Evolutionary conservation across 2,329 filamentous ascomycete species (phyloP).

Genomic region (Fusarium sp.): DNA sequence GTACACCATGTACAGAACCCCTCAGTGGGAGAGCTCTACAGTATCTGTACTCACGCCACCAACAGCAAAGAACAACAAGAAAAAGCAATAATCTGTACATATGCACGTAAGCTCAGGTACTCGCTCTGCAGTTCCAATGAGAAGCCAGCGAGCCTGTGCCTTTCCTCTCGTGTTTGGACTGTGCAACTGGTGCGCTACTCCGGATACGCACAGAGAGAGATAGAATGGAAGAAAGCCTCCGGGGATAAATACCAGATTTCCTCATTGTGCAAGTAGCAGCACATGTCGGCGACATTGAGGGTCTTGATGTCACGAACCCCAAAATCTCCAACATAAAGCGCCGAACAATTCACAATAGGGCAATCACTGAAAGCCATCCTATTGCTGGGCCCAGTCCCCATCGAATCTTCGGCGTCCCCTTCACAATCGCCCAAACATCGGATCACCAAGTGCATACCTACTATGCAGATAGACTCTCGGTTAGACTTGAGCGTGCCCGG

Average conservation of each 20-base stretch:
- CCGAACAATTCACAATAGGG: no score
- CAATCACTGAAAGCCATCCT: no score
- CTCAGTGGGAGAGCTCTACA: slow-evolving; percentile 6
- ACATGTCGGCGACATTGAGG: no score
- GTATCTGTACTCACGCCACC: neutral
- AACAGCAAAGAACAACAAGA: slow-evolving; percentile 10
- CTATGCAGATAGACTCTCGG: no score
- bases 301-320: no score
- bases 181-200: neutral
- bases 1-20: neutral
- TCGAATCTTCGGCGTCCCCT: slow-evolving; percentile 4
- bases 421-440: no score
- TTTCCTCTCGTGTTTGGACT: neutral
- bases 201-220: neutral
- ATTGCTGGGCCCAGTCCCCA: neutral
- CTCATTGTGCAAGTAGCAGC: neutral
- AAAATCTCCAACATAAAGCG: no score
- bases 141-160: neutral
- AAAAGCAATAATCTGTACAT: neutral
- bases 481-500: no score
- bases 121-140: neutral
- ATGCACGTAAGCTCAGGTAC: neutral
- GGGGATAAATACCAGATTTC: neutral
- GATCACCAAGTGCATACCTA: no score
- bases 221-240: neutral